Base-by-base conservation (phyloP, 768 basidiomycete species). In the Lanmaoa pseudosensibilis region DNA sequence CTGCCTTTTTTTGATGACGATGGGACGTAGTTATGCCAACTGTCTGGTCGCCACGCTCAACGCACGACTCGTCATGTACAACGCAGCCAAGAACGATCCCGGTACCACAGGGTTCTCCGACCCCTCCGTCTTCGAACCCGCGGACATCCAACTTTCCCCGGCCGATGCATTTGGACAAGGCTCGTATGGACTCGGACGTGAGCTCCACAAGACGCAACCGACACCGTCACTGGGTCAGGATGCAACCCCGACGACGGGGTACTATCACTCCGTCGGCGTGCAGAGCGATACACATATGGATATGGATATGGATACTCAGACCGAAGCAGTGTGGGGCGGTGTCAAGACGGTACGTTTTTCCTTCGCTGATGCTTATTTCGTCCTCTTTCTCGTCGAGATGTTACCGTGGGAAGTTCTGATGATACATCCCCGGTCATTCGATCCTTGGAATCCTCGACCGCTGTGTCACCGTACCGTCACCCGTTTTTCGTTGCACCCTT, bases 31-130 rank as follows among this genome's bases (percentile, higher is more conserved):
- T 12, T 54, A 54, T n/a, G 21, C 47, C 53, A 49, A 50, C 16
- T 54, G 53, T 50, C 47, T 53, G 23, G 25, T 53, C 25, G 36
- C 45, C 15, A 53, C 52, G 23, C 52, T 53, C 34, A 53, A 53
- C 19, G 44, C 52, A n/a, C 52, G 52, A 8, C n/a, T 47, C 5
- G 23, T 9, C 45, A 19, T 48, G 5, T 9, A n/a, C 18, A 21
- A 25, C 15, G 13, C 27, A 19, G 12, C 34, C 13, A 53, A 37
- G 45, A 37, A 27, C 49, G n/a, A 50, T n/a, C 37, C 27, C 13
- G 13, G 15, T n/a, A 13, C 39, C n/a, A 30, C 25, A n/a, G 10
- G 25, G 9, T 11, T 13, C 40, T 19, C 13, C n/a, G 4, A 4
- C 4, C 3, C 9, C 18, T 11, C 37, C 37, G 5, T 10, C 49